phyloP scores from a whole-genome alignment of 768 basidiomycete species.

The Dioszegia crocea region DNA sequence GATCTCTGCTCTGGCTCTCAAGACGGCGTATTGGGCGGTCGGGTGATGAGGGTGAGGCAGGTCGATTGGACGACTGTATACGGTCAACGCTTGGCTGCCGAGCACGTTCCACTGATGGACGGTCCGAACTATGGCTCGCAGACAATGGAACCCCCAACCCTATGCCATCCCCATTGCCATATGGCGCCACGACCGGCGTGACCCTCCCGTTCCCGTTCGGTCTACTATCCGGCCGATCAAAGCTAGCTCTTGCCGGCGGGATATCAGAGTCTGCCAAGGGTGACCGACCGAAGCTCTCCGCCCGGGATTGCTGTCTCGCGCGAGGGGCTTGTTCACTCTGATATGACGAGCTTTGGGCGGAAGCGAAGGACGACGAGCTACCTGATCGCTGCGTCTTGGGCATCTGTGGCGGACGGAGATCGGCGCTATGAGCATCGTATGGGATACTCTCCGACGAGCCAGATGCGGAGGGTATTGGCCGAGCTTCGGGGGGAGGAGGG shows the following conservation, averaged over 20 bases:
- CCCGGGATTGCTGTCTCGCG: not conserved
- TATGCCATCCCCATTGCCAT: slow-evolving; percentile 8
- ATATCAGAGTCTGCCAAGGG: slow-evolving; percentile 6
- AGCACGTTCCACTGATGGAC: not conserved
- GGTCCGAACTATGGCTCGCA: not conserved
- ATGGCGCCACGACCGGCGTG: not conserved
- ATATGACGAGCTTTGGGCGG: slow-evolving; percentile 16
- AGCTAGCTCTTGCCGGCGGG: slow-evolving; percentile 2
- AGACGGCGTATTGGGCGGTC: not conserved
- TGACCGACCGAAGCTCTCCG: slow-evolving; percentile 6
- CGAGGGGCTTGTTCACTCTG: too few species aligned
- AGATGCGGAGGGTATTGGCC: slow-evolving; percentile 14
- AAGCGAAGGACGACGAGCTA: slow-evolving; percentile 35
- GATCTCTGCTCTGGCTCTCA: not conserved
- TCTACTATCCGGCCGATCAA: slow-evolving; percentile 4
- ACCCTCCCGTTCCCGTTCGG: not conserved
- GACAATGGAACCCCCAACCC: slow-evolving; percentile 9
- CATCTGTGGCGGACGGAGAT: slow-evolving; percentile 24
- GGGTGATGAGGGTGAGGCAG: not conserved
- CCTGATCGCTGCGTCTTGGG: slow-evolving; percentile 22
- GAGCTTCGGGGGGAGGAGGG: slow-evolving; percentile 9
- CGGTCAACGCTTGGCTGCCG: slow-evolving; percentile 1
- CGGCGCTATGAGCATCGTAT: slow-evolving; percentile 11
- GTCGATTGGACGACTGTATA: not conserved
- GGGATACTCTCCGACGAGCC: not conserved